phyloP scores from a whole-genome alignment of 1,284 basidiomycete species.

The Lentinula novae-zelandiae region DNA sequence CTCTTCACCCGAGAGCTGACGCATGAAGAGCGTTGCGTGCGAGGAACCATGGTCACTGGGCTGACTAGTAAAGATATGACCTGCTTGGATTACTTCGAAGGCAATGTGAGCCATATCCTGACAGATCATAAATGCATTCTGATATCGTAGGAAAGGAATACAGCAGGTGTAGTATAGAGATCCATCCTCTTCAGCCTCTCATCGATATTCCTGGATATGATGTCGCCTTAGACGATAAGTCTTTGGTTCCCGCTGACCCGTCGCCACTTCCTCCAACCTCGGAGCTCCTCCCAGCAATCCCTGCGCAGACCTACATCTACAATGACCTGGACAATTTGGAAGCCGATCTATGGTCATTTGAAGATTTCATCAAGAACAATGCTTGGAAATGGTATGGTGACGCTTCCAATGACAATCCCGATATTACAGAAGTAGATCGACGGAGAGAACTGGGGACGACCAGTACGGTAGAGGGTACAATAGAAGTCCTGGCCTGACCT shows the following conservation, averaged over 20 bases:
- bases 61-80: constrained; percentile 55
- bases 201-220: constrained; percentile 29
- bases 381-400: constrained; percentile 70
- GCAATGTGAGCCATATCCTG: constrained; percentile 48
- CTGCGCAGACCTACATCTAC: constrained; percentile 75
- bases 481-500: background rate
- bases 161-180: constrained; percentile 45
- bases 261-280: constrained; percentile 34
- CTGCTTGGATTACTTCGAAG: constrained; percentile 76
- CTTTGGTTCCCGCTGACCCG: constrained; percentile 37
- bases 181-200: constrained; percentile 50
- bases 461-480: background rate
- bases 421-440: constrained; percentile 41
- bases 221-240: constrained; percentile 14
- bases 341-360: constrained; percentile 72
- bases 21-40: constrained; percentile 52
- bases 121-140: background rate
- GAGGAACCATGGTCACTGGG: constrained; percentile 70
- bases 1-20: constrained; percentile 43
- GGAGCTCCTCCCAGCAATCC: constrained; percentile 32
- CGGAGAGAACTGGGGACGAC: background rate
- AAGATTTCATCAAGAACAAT: constrained; percentile 64
- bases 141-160: constrained; percentile 13
- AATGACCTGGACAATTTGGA: constrained; percentile 37
- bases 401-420: constrained; percentile 31